A percentile compares a stretch with the other conserved stretches of the same genome.
phyloP scores from a whole-genome alignment of 2,329 filamentous ascomycete species.

The Calonectria leucothoes region DNA sequence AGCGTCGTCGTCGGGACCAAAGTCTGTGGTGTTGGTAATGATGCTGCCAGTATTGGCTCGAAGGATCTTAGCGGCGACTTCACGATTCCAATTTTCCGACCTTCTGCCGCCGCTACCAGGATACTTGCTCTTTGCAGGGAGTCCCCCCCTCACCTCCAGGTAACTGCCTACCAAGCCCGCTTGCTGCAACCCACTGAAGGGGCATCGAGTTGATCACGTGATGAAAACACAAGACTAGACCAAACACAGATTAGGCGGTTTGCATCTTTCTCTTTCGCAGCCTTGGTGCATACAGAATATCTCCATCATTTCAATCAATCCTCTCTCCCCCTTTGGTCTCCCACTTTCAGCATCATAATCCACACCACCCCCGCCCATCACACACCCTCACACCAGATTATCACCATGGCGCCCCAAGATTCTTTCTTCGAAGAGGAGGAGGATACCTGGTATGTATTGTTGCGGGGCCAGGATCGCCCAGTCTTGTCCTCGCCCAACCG shows the following conservation, averaged over 20 bases:
- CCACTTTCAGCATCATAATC: slow-evolving; percentile 38
- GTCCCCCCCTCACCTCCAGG: not conserved
- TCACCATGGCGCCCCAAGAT: slow-evolving; percentile 75
- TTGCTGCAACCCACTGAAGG: not conserved
- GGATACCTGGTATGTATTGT: slow-evolving; percentile 70
- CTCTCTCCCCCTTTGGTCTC: slow-evolving; percentile 34
- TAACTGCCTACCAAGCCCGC: slow-evolving; percentile 29
- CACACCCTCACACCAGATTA: slow-evolving; percentile 30
- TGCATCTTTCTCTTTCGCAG: slow-evolving; percentile 45
- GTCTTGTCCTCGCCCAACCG: slow-evolving; percentile 33
- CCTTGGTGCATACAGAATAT: slow-evolving; percentile 43
- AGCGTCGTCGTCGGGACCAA: slow-evolving; percentile 41
- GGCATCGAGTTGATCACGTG: slow-evolving; percentile 37
- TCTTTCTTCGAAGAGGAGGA: slow-evolving; percentile 79
- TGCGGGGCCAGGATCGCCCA: slow-evolving; percentile 22
- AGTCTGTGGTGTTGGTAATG: slow-evolving; percentile 46
- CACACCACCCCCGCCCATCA: slow-evolving; percentile 29
- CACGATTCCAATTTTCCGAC: slow-evolving; percentile 38
- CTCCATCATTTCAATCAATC: slow-evolving; percentile 34
- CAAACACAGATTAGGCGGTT: slow-evolving; percentile 35
- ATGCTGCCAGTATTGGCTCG: slow-evolving; percentile 43
- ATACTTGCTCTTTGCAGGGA: slow-evolving; percentile 20
- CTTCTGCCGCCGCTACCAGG: slow-evolving; percentile 43
- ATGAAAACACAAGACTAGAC: slow-evolving; percentile 24
- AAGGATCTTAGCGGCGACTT: slow-evolving; percentile 37